Evolutionary conservation across 2,329 filamentous ascomycete species (phyloP).

Genomic region (Drechslerella stenobrocha): DNA sequence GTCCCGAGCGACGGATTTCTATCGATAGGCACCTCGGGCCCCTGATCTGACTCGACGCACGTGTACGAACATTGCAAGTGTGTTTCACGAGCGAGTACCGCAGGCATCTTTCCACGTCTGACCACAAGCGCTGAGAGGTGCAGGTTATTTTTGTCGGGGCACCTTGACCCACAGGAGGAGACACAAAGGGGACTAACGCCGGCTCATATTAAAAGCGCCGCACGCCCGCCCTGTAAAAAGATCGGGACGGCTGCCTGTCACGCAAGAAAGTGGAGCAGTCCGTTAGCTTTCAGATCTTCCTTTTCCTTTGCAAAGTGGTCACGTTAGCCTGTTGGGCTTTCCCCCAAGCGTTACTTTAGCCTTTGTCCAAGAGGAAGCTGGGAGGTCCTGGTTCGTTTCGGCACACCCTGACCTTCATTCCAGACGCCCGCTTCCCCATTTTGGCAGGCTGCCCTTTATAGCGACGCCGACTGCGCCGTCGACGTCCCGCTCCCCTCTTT

Average conservation of each 20-base stretch:
- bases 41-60: not conserved
- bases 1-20: not conserved
- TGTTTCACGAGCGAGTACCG: constrained; percentile 2
- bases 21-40: constrained; percentile 3
- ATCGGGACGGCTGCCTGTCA: constrained; percentile 45
- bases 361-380: constrained; percentile 44
- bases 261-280: constrained; percentile 7
- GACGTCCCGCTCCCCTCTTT: not conserved
- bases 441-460: constrained; percentile 30
- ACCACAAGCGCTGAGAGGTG: constrained; percentile 2
- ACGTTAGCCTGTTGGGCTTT: constrained; percentile 24
- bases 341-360: constrained; percentile 27
- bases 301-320: constrained; percentile 10
- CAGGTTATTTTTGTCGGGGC: not conserved
- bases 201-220: not conserved
- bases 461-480: not conserved
- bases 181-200: not conserved
- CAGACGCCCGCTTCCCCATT: constrained; percentile 45
- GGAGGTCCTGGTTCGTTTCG: constrained; percentile 28
- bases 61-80: not conserved
- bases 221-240: not conserved
- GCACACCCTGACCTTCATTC: constrained; percentile 44
- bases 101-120: not conserved
- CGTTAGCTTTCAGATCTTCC: constrained; percentile 1
- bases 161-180: not conserved